These are phyloP conservation scores for Solanum chacoense DNA, from an alignment of 305 asterid genomes.

Conservation along the genomic window DNA sequence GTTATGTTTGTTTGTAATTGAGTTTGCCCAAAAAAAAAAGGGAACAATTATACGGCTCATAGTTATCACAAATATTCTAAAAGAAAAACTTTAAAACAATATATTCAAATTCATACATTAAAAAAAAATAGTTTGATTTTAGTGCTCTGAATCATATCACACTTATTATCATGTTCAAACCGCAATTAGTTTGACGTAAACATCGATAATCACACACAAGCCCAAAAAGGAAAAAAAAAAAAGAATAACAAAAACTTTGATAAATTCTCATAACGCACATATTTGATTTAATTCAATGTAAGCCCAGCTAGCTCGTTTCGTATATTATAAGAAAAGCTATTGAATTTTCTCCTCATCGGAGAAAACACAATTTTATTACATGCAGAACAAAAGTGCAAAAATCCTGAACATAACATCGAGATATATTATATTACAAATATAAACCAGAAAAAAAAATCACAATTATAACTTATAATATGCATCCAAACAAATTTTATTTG, in stretches of 20 bases:
- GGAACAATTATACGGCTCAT: not conserved
- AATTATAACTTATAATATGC: not conserved
- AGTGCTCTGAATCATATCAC: too few relatives aligned
- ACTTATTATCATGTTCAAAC: not conserved
- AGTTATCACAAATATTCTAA: not conserved
- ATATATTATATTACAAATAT: not conserved
- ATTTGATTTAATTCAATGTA: not conserved
- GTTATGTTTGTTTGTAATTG: not conserved
- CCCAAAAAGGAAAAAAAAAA: not conserved
- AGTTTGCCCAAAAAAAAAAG: not conserved
- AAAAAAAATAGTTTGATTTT: not conserved
- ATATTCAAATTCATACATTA: not conserved
- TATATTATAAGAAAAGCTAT: not conserved
- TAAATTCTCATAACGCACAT: not conserved
- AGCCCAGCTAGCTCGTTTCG: not conserved
- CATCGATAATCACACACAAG: not conserved
- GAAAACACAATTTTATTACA: conserved; percentile 1
- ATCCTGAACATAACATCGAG: not conserved
- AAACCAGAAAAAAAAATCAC: not conserved
- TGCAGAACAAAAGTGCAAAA: not conserved
- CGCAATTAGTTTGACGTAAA: not conserved
- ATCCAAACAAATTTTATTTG: not conserved
- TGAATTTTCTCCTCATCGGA: not conserved
- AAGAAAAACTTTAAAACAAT: not conserved
- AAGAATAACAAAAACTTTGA: too few relatives aligned